Evolutionary conservation across 768 basidiomycete genomes (phyloP).

Genomic region (Leccinum sublutescens): DNA sequence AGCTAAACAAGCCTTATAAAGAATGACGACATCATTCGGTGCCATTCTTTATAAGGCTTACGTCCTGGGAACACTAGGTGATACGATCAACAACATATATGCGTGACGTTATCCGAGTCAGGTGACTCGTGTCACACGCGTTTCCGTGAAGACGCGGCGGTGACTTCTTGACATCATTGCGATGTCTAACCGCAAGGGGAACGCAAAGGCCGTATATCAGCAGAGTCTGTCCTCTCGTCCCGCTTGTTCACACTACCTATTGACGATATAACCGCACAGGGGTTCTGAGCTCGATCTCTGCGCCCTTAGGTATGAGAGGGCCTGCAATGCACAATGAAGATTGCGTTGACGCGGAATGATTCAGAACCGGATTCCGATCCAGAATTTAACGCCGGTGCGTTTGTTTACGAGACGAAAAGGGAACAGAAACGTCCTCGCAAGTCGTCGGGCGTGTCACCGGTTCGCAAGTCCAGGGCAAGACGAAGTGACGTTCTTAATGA

Average conservation of each 20-base stretch:
- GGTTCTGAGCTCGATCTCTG: conserved; percentile 29
- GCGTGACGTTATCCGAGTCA: conserved; percentile 3
- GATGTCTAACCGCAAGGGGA: conserved; percentile 21
- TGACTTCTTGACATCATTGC: neutral
- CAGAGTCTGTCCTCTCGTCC: conserved; percentile 14
- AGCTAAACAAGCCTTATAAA: too few relatives aligned
- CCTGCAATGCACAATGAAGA: neutral
- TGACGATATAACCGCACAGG: conserved; percentile 16
- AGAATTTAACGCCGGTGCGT: conserved; percentile 32
- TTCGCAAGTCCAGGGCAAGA: conserved; percentile 19
- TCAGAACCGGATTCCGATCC: conserved; percentile 35
- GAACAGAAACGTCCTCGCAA: conserved; percentile 19
- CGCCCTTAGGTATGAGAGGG: conserved; percentile 33
- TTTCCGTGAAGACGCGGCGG: neutral
- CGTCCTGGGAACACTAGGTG: neutral
- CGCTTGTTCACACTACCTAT: neutral
- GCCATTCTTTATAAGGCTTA: too few relatives aligned
- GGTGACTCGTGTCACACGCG: conserved; percentile 20
- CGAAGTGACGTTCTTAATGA: conserved; percentile 8
- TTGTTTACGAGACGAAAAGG: conserved; percentile 29
- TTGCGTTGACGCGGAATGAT: neutral
- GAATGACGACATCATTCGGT: too few relatives aligned
- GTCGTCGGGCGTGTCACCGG: conserved; percentile 12
- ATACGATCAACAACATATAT: conserved; percentile 16
- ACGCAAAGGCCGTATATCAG: conserved; percentile 16